Evolutionary conservation across 495 filamentous ascomycete species (phyloP).

Genomic region (Aspergillus leporis): DNA sequence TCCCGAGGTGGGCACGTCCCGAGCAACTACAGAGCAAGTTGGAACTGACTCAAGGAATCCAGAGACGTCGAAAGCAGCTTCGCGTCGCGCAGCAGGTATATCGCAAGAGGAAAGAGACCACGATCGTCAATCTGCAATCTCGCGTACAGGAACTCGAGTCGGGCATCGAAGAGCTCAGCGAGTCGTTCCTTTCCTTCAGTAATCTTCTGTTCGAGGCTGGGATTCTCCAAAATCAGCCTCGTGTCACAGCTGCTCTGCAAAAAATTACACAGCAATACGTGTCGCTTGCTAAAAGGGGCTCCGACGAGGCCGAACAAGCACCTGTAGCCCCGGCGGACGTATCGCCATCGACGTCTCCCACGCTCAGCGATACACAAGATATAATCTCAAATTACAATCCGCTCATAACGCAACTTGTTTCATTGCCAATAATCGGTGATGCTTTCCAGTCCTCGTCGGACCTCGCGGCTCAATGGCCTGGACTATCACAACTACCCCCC

Average conservation of each 20-base stretch:
- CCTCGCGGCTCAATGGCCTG: conserved; percentile 16
- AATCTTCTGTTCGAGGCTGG: conserved; percentile 55
- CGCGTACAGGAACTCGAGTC: conserved; percentile 66
- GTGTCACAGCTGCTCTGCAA: conserved; percentile 43
- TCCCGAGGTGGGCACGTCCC: conserved; percentile 16
- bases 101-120: conserved; percentile 81
- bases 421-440: conserved; percentile 15
- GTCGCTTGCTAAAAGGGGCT: conserved; percentile 38
- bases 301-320: conserved; percentile 25
- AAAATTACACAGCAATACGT: conserved; percentile 48
- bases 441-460: conserved; percentile 12
- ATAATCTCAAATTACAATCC: conserved; percentile 17
- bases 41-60: conserved; percentile 18
- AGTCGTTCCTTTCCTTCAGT: conserved; percentile 70
- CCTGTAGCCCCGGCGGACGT: conserved; percentile 9
- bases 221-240: conserved; percentile 37
- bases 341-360: conserved; percentile 10
- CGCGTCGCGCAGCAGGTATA: conserved; percentile 85
- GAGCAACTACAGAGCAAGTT: conserved; percentile 14
- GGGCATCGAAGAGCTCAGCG: conserved; percentile 73
- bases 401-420: conserved; percentile 12
- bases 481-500: conserved; percentile 17
- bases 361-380: conserved; percentile 12
- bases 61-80: conserved; percentile 75
- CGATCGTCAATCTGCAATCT: conserved; percentile 70